A percentile compares a stretch with the other conserved stretches of the same genome.
These are phyloP conservation scores for Vararia minispora DNA, from an alignment of 768 basidiomycete species.

Conservation along the genomic window DNA sequence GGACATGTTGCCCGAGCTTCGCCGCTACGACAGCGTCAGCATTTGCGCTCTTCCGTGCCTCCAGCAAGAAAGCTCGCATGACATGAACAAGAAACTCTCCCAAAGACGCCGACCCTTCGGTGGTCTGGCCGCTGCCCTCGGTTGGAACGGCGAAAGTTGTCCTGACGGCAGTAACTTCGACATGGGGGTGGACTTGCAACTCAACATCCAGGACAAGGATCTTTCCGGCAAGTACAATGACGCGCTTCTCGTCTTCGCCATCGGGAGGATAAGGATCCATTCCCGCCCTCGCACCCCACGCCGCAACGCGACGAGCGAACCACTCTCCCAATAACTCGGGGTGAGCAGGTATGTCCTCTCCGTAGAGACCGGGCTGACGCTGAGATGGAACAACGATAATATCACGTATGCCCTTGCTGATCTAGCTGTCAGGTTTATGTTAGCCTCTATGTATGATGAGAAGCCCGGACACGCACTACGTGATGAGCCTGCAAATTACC, in stretches of 20 bases:
- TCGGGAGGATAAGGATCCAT: conserved; percentile 8
- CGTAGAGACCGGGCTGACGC: conserved; percentile 1
- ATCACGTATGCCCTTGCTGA: conserved; percentile 7
- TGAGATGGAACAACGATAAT: conserved; percentile 5
- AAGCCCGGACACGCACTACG: conserved; percentile 2
- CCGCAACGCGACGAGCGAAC: conserved; percentile 4
- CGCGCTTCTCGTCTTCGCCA: conserved; percentile 1
- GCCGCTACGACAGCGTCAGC: conserved; percentile 42
- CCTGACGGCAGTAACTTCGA: conserved; percentile 49
- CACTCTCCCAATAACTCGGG: neutral
- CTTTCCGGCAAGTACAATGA: conserved; percentile 7
- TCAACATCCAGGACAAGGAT: conserved; percentile 10
- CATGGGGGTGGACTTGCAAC: conserved; percentile 2
- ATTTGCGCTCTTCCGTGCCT: conserved; percentile 45
- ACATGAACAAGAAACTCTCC: conserved; percentile 51
- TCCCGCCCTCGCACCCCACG: conserved; percentile 7
- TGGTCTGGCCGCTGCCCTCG: conserved; percentile 21
- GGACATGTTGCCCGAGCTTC: conserved; percentile 33
- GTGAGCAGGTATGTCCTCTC: conserved; percentile 6
- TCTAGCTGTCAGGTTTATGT: conserved; percentile 2
- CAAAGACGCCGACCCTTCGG: conserved; percentile 41
- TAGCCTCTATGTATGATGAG: neutral
- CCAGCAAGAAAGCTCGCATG: conserved; percentile 45
- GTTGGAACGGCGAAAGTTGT: conserved; percentile 59
- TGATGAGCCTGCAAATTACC: conserved; percentile 7